Percentiles rank a stretch among this genome's conserved stretches.
Conservation (phyloP, 345 rosid species). For the Pugionium cornutum region DNA sequence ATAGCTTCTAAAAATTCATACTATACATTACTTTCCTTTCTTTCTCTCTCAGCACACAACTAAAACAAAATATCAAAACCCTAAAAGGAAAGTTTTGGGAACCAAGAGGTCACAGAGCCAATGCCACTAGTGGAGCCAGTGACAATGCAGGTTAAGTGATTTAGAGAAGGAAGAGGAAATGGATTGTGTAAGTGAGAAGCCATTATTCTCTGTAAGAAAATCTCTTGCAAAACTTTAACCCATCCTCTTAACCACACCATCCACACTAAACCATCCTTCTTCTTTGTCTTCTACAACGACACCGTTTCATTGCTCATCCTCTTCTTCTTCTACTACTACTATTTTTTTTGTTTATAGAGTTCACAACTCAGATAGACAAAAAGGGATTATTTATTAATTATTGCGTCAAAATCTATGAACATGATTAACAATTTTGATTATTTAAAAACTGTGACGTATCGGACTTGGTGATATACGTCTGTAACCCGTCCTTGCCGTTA, state of each 20-base stretch:
- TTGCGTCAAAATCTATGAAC: conserved; percentile 6
- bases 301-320: conserved; percentile 18
- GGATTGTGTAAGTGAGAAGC: conserved; percentile 74
- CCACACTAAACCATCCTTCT: conserved; percentile 71
- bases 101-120: conserved; percentile 79
- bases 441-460: conserved; percentile 12
- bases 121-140: conserved; percentile 97
- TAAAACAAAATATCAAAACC: background rate
- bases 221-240: conserved; percentile 56
- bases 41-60: background rate
- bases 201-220: conserved; percentile 55
- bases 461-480: background rate
- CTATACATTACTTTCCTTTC: background rate
- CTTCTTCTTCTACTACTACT: background rate
- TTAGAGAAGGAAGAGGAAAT: conserved; percentile 69
- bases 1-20: too few relatives aligned
- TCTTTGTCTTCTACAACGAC: background rate
- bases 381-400: conserved; percentile 12
- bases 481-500: conserved; percentile 20
- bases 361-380: conserved; percentile 4
- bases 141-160: conserved; percentile 69
- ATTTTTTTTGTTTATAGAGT: conserved; percentile 6
- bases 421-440: conserved; percentile 5
- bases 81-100: too few relatives aligned
- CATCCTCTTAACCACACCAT: conserved; percentile 79